phyloP scores from a whole-genome alignment of 441 rosid species.

The Hura crepitans region DNA sequence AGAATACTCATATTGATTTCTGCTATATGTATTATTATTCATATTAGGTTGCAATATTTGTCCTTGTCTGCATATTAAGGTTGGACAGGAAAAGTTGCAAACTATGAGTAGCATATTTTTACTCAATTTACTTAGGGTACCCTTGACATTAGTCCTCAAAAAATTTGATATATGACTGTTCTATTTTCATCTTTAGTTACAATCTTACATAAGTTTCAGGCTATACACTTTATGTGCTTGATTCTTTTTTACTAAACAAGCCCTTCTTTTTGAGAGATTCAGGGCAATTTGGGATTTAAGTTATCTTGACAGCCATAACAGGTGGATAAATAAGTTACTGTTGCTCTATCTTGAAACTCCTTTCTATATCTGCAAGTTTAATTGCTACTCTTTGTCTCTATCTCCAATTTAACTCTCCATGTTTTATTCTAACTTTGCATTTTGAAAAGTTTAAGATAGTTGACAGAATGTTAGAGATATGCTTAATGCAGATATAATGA shows the following conservation, averaged over 20 bases:
- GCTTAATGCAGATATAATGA: neutral
- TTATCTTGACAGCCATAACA: neutral
- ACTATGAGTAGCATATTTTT: too few species aligned
- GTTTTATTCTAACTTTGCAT: neutral
- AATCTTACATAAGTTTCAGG: too few species aligned
- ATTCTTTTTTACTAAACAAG: too few species aligned
- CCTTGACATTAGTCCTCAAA: neutral
- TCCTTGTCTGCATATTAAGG: neutral
- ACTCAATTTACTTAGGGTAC: neutral
- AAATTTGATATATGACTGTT: too few species aligned
- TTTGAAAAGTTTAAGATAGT: conserved; percentile 1
- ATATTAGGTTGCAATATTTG: neutral
- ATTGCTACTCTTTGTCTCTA: neutral
- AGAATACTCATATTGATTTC: neutral
- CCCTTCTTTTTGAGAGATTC: too few species aligned
- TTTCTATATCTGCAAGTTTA: neutral
- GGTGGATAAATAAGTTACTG: neutral
- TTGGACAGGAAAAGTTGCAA: neutral
- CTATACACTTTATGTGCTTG: too few species aligned
- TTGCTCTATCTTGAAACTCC: neutral
- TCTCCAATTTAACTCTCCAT: neutral
- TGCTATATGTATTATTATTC: too few species aligned
- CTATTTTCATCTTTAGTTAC: too few species aligned
- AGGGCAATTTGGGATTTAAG: too few species aligned
- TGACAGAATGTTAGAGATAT: conserved; percentile 8